phyloP scores from a whole-genome alignment of 73 alveolate genomes.

The Breviolum minutum region DNA sequence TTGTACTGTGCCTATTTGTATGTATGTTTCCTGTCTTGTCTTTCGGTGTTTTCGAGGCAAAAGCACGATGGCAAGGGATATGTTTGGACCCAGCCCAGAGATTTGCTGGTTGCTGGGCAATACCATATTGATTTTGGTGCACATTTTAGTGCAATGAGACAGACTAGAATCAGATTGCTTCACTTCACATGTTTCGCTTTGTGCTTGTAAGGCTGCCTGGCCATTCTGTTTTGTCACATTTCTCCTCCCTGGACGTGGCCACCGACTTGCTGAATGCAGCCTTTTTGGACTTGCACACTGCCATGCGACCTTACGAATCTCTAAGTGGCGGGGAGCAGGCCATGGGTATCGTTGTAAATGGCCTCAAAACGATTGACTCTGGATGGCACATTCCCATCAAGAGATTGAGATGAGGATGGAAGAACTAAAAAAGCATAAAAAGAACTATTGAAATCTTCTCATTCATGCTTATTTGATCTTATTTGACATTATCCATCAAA shows the following conservation, averaged over 20 bases:
- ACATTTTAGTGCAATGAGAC: no score
- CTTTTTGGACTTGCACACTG: neutral
- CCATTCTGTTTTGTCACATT: conserved; percentile 47
- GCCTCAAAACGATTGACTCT: no score
- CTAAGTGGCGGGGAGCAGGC: conserved; percentile 60
- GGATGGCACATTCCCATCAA: no score
- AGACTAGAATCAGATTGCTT: neutral
- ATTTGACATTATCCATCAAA: neutral
- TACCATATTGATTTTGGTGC: no score
- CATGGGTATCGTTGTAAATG: neutral
- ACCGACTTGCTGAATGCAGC: conserved; percentile 12
- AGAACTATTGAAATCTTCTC: neutral
- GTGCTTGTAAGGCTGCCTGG: neutral
- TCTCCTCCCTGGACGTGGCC: conserved; percentile 18
- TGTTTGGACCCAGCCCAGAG: conserved; percentile 43
- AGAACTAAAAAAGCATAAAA: neutral
- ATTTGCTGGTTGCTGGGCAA: conserved; percentile 32
- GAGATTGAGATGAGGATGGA: neutral
- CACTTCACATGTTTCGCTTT: neutral
- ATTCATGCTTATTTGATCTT: neutral
- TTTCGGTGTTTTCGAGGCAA: neutral
- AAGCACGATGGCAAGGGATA: conserved; percentile 43
- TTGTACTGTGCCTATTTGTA: no score
- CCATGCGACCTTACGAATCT: conserved; percentile 49
- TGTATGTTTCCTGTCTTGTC: no score